These are phyloP conservation scores for Calonectria ilicicola DNA, from an alignment of 2,329 filamentous ascomycete genomes.

Conservation along the genomic window DNA sequence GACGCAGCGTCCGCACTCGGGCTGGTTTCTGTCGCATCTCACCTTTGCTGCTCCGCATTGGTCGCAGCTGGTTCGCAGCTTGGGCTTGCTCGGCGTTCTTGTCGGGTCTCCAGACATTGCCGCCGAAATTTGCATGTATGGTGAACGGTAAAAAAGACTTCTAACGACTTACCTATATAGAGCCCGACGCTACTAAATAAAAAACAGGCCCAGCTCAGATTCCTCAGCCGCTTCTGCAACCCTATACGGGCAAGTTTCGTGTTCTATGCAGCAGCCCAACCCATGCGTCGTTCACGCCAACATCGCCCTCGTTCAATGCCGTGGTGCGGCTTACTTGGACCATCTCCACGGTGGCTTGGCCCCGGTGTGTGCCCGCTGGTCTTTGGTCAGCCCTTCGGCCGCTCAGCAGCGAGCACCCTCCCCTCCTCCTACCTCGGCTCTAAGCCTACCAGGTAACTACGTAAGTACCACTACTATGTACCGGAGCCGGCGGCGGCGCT, in stretches of 20 bases:
- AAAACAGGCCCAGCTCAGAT: background rate
- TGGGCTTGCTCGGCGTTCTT: slow-evolving; percentile 1
- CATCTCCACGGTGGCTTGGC: slow-evolving; percentile 8
- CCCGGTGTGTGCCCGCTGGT: background rate
- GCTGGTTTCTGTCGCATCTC: slow-evolving; percentile 11
- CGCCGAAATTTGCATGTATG: background rate
- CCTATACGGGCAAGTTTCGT: slow-evolving; percentile 1
- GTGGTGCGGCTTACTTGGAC: slow-evolving; percentile 4
- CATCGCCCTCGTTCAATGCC: background rate
- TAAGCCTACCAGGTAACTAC: background rate
- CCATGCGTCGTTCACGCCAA: background rate
- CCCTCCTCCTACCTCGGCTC: background rate
- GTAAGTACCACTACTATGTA: too few relatives aligned
- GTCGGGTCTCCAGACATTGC: background rate
- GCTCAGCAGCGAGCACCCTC: background rate
- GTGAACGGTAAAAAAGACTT: background rate
- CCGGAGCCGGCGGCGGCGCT: too few relatives aligned
- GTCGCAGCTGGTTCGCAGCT: slow-evolving; percentile 16
- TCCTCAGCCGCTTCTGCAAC: slow-evolving; percentile 2
- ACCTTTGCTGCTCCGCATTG: slow-evolving; percentile 17
- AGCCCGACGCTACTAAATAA: background rate
- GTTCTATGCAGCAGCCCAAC: slow-evolving; percentile 1
- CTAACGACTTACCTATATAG: background rate
- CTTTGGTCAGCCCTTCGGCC: slow-evolving; percentile 11
- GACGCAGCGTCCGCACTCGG: slow-evolving; percentile 12